Percentiles rank a stretch among this genome's conserved stretches.
phyloP scores from a whole-genome alignment of 257 asterid species.

The Ilex aquifolium region DNA sequence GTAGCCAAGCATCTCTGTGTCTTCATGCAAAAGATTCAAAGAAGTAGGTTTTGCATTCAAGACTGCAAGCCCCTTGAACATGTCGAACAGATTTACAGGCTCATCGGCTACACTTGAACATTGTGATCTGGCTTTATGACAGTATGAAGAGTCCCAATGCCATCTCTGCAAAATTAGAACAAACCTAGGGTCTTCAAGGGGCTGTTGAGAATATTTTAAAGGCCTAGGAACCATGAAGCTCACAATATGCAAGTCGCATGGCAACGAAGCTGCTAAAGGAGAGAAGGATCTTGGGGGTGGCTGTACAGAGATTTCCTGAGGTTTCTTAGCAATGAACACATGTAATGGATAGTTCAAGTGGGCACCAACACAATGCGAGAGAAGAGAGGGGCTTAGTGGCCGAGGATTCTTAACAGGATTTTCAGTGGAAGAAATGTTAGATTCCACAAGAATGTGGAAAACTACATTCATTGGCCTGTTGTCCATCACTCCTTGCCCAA shows the following conservation, averaged over 20 bases:
- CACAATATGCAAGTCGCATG: constrained; percentile 91
- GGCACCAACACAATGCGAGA: constrained; percentile 84
- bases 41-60: constrained; percentile 62
- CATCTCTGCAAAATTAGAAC: constrained; percentile 63
- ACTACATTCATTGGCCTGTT: constrained; percentile 79
- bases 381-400: constrained; percentile 73
- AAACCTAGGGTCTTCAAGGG: constrained; percentile 50
- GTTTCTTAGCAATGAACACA: constrained; percentile 66
- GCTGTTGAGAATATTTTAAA: constrained; percentile 56
- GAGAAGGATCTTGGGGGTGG: constrained; percentile 95
- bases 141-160: constrained; percentile 68
- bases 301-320: constrained; percentile 77
- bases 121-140: constrained; percentile 60
- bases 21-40: constrained; percentile 74
- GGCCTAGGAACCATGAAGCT: constrained; percentile 87
- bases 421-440: constrained; percentile 50
- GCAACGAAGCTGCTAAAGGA: constrained; percentile 67
- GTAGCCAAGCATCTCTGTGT: constrained; percentile 74
- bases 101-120: constrained; percentile 69
- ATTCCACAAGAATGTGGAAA: constrained; percentile 67
- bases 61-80: constrained; percentile 70
- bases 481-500: constrained; percentile 97
- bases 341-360: constrained; percentile 74
- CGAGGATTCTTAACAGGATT: constrained; percentile 35
- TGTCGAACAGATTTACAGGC: constrained; percentile 61